Evolutionary conservation across 306 rosid species (phyloP).

Genomic region (Sicyos edulis): DNA sequence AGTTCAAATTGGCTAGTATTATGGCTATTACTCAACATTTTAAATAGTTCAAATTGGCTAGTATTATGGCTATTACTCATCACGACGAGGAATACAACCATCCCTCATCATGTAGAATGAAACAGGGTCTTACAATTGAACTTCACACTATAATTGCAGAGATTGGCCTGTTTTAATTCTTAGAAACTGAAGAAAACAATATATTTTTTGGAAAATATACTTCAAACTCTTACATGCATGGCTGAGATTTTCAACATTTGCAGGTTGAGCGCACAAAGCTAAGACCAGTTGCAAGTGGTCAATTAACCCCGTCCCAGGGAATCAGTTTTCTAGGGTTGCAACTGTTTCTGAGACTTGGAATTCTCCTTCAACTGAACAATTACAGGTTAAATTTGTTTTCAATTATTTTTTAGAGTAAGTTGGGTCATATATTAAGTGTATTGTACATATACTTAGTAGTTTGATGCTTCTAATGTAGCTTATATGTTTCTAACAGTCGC

Average conservation of each 20-base stretch:
- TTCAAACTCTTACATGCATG: conserved; percentile 21
- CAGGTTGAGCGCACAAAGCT: conserved; percentile 88
- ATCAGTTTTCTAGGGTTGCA: conserved; percentile 83
- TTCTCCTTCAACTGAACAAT: conserved; percentile 74
- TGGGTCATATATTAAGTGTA: neutral
- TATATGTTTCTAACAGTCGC: conserved; percentile 41
- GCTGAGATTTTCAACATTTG: conserved; percentile 25
- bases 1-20: neutral
- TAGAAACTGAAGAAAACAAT: neutral
- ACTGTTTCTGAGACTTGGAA: conserved; percentile 76
- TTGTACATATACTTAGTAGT: neutral
- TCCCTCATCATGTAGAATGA: neutral
- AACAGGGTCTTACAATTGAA: neutral
- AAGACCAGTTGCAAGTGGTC: conserved; percentile 89
- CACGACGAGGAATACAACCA: neutral
- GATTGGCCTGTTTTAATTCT: neutral
- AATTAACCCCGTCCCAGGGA: conserved; percentile 79
- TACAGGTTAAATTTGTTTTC: conserved; percentile 54
- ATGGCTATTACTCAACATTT: neutral
- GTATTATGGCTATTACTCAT: neutral
- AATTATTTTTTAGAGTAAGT: neutral
- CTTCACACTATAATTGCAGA: neutral
- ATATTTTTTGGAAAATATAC: neutral
- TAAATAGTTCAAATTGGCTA: neutral
- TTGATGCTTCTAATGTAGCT: conserved; percentile 21